Percentiles rank a stretch among this genome's conserved stretches.
phyloP scores from a whole-genome alignment of 2,329 filamentous ascomycete species.

The Aspergillus puulaauensis region DNA sequence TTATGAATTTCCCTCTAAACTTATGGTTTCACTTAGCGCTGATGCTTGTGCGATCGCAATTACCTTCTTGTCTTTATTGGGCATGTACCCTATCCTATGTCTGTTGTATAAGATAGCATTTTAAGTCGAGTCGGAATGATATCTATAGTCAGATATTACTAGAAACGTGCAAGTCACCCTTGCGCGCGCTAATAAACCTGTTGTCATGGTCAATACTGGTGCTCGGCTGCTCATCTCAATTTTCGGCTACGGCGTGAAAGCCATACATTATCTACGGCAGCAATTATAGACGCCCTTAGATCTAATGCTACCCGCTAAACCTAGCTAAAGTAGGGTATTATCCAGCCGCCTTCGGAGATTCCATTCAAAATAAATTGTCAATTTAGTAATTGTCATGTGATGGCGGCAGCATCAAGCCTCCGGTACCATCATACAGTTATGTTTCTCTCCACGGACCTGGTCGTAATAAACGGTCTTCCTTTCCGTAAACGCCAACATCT shows the following conservation, averaged over 20 bases:
- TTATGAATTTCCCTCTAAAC: background rate
- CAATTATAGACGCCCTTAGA: too few relatives aligned
- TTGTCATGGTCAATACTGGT: too few relatives aligned
- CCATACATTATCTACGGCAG: too few relatives aligned
- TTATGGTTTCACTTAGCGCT: slow-evolving; percentile 5
- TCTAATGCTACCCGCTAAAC: background rate
- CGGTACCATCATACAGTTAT: slow-evolving; percentile 9
- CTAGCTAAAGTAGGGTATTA: background rate
- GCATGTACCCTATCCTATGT: background rate
- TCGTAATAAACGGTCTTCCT: slow-evolving; percentile 42
- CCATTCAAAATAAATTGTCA: background rate
- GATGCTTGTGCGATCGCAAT: background rate
- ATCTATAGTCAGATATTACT: background rate
- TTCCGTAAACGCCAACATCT: slow-evolving; percentile 44
- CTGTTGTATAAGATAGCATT: background rate
- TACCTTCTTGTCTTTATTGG: background rate
- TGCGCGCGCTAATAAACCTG: background rate
- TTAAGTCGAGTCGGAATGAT: background rate
- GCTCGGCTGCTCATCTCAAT: too few relatives aligned
- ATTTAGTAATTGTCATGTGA: background rate
- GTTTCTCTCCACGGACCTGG: slow-evolving; percentile 37
- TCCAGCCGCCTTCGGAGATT: background rate
- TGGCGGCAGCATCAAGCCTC: background rate
- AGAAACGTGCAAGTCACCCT: background rate
- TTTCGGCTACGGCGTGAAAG: too few relatives aligned